phyloP scores from a whole-genome alignment of 73 alveolate species.

The Paramecium caudatum region DNA sequence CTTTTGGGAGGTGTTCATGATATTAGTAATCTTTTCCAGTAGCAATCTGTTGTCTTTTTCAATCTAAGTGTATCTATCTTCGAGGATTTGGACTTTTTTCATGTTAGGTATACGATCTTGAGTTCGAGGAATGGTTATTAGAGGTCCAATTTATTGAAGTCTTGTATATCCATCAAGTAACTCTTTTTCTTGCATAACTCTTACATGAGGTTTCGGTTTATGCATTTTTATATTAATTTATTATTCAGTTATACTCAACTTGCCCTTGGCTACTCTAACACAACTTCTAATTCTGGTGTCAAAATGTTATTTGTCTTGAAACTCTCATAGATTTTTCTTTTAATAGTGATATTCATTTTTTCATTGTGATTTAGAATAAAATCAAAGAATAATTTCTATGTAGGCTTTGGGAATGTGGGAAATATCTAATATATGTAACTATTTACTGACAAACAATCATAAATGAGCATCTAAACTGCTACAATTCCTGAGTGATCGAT shows the following conservation, averaged over 20 bases:
- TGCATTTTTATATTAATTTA: constrained; percentile 36
- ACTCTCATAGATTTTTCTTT: no score
- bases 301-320: no score
- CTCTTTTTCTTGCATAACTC: constrained; percentile 50
- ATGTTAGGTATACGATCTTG: constrained; percentile 10
- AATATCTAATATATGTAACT: neutral
- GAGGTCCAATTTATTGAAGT: constrained; percentile 41
- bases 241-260: no score
- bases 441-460: constrained; percentile 8
- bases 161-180: neutral
- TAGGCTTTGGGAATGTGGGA: neutral
- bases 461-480: constrained; percentile 23
- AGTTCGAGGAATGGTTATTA: constrained; percentile 7
- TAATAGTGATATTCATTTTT: no score
- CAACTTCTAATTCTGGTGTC: no score
- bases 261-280: no score
- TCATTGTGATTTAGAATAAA: no score
- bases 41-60: constrained; percentile 84
- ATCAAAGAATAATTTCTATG: no score
- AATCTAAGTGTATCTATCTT: constrained; percentile 80
- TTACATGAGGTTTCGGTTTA: constrained; percentile 44
- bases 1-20: constrained; percentile 36
- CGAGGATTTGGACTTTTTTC: neutral
- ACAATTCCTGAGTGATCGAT: neutral
- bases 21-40: constrained; percentile 80